Evolutionary conservation across 208 protist genomes (phyloP).

Genomic region (Leishmania martiniquensis): DNA sequence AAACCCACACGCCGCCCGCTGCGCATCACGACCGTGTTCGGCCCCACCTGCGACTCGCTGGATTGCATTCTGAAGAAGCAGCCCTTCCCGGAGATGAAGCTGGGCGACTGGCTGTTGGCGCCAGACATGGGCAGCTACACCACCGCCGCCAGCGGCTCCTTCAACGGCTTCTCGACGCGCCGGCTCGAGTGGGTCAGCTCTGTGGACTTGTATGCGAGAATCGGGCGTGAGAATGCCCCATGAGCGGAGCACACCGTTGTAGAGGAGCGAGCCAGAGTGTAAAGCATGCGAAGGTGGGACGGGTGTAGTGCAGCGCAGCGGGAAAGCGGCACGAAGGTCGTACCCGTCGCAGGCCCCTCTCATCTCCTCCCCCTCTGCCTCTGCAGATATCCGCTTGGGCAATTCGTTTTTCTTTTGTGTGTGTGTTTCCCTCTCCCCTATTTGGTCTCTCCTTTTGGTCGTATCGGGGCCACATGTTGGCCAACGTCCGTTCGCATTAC

Average conservation of each 20-base stretch:
- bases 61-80: slow-evolving; percentile 78
- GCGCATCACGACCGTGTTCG: slow-evolving; percentile 75
- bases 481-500: too few relatives aligned
- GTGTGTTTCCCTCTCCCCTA: too few relatives aligned
- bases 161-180: slow-evolving; percentile 86
- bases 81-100: slow-evolving; percentile 69
- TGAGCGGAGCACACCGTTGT: background rate
- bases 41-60: slow-evolving; percentile 87
- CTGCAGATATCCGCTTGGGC: too few relatives aligned
- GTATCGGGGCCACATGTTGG: too few relatives aligned
- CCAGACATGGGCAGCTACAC: slow-evolving; percentile 91
- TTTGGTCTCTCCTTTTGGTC: too few relatives aligned
- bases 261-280: background rate
- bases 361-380: too few relatives aligned
- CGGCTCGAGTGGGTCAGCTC: slow-evolving; percentile 55
- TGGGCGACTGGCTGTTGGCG: slow-evolving; percentile 86
- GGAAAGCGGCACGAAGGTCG: too few relatives aligned
- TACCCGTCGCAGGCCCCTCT: too few relatives aligned
- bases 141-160: slow-evolving; percentile 60
- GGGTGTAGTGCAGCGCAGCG: too few relatives aligned
- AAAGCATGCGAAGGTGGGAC: too few relatives aligned
- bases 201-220: slow-evolving; percentile 23
- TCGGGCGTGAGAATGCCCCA: background rate
- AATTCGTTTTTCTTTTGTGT: too few relatives aligned
- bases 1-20: slow-evolving; percentile 35